Evolutionary conservation across 495 filamentous ascomycete species (phyloP).

Genomic region (Penicillium macrosclerotiorum): DNA sequence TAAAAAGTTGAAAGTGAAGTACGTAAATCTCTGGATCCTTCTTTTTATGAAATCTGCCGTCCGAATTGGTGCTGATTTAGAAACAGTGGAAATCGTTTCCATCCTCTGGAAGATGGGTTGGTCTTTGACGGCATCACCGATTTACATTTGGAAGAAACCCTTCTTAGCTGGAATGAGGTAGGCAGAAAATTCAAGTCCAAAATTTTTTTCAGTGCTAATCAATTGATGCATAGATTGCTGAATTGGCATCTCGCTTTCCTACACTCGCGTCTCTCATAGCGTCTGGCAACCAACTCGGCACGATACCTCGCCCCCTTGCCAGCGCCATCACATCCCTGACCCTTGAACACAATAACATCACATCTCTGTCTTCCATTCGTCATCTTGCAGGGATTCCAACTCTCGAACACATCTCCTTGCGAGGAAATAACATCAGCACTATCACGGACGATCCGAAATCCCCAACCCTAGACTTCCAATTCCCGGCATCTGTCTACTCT

Average conservation of each 20-base stretch:
- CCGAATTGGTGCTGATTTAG: constrained; percentile 15
- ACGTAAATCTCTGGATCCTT: constrained; percentile 27
- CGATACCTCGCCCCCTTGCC: constrained; percentile 36
- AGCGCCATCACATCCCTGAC: constrained; percentile 56
- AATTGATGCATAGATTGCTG: constrained; percentile 34
- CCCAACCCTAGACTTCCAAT: constrained; percentile 33
- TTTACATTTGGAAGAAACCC: constrained; percentile 69
- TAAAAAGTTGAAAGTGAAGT: constrained; percentile 69
- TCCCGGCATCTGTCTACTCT: constrained; percentile 46
- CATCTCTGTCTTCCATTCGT: constrained; percentile 54
- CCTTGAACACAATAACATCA: constrained; percentile 75
- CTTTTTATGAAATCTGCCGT: neutral
- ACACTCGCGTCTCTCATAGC: constrained; percentile 56
- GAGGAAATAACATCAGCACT: constrained; percentile 42
- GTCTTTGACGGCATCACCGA: constrained; percentile 59
- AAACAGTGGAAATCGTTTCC: constrained; percentile 74
- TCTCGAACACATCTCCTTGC: constrained; percentile 52
- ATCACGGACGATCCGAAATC: constrained; percentile 19
- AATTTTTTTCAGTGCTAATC: constrained; percentile 5
- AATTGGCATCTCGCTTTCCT: constrained; percentile 51
- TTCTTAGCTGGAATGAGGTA: constrained; percentile 72
- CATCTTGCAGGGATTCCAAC: constrained; percentile 55
- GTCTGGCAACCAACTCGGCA: constrained; percentile 51
- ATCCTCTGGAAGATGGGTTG: constrained; percentile 37
- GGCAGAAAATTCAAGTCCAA: constrained; percentile 13